Base-by-base conservation (phyloP, 495 filamentous ascomycete genomes). In the Cercophora sp. region DNA sequence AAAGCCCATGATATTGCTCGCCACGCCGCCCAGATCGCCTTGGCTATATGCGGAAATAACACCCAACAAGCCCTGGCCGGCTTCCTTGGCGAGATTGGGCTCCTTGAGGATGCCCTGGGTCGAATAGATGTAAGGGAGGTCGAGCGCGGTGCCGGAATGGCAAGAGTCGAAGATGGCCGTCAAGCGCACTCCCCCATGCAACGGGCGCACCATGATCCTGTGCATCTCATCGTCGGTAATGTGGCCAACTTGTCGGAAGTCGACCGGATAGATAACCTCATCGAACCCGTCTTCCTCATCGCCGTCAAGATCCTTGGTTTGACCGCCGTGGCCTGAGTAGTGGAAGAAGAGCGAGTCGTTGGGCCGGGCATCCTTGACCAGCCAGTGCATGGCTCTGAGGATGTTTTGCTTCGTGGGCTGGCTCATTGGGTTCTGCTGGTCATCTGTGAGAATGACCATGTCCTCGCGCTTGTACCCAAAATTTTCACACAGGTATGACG, bases 151-250 rank as follows among this genome's bases (percentile, higher is more conserved):
- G 57, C 93, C 93, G 3, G 91, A 96, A 70, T 98, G 93, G 74
- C 93, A 98, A n/a, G 91, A 96, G 72, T 98, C 93, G 75, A 98
- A 98, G 68, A 98, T 97, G 36, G 93, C 93, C 1, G 93, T 98
- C 45, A 98, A 76, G 27, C 93, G 85, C 19, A 96, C 92, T 52
- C 93, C 93, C 9, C 87, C 78, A 57, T 79, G 79, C 11, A 98
- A 76, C 8, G 89, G 83, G 37, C 73, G 74, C 42, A 98, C 93
- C 91, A 98, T 94, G 67, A 97, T 96, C 47, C 87, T 79, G 66
- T 98, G 93, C 90, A 98, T 96, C 72, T 97, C 92, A 61, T 98
- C 93, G 66, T 98, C 93, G 51, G 94, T 90, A 58, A 98, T 96
- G 67, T 96, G 93, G 3, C 93, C 93, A 35, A 85, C 85, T 48